Conservation (phyloP, 768 basidiomycete species). For the Lentinula raphanica region DNA sequence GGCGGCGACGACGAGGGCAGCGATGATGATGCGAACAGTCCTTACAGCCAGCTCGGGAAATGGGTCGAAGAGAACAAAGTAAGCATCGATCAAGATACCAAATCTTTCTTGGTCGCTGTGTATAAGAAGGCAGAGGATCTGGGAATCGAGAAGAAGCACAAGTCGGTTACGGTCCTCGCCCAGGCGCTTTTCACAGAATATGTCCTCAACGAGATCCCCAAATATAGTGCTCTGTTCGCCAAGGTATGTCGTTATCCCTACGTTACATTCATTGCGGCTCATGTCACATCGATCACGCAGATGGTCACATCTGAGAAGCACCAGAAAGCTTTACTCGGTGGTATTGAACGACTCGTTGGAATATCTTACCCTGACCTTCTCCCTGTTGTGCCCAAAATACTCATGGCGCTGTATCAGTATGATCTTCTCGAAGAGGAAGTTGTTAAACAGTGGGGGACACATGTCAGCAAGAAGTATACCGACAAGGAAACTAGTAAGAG, state of each 20-base stretch:
- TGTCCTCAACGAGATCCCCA: conserved; percentile 57
- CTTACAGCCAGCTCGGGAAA: conserved; percentile 74
- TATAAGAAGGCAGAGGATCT: conserved; percentile 88
- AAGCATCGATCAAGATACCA: conserved; percentile 35
- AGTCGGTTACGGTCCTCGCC: conserved; percentile 75
- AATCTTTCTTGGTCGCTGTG: conserved; percentile 58
- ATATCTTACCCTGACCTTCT: conserved; percentile 68
- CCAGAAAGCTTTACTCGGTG: conserved; percentile 91
- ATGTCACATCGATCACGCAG: conserved; percentile 31
- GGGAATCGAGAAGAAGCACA: conserved; percentile 94
- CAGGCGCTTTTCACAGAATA: conserved; percentile 80
- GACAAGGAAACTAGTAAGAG: conserved; percentile 94
- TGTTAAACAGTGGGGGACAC: conserved; percentile 88
- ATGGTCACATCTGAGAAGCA: conserved; percentile 91
- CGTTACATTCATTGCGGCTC: not conserved
- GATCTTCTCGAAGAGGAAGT: conserved; percentile 93
- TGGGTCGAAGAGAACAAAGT: conserved; percentile 78
- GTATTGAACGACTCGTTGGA: conserved; percentile 83
- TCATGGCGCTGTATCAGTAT: conserved; percentile 91
- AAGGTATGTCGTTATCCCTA: conserved; percentile 59
- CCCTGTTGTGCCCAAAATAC: conserved; percentile 75
- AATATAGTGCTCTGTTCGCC: conserved; percentile 63
- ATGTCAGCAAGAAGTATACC: conserved; percentile 94
- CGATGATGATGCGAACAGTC: conserved; percentile 82
- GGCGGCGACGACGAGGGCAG: conserved; percentile 71